phyloP scores from a whole-genome alignment of 441 rosid species.

The Erodium moschatum region DNA sequence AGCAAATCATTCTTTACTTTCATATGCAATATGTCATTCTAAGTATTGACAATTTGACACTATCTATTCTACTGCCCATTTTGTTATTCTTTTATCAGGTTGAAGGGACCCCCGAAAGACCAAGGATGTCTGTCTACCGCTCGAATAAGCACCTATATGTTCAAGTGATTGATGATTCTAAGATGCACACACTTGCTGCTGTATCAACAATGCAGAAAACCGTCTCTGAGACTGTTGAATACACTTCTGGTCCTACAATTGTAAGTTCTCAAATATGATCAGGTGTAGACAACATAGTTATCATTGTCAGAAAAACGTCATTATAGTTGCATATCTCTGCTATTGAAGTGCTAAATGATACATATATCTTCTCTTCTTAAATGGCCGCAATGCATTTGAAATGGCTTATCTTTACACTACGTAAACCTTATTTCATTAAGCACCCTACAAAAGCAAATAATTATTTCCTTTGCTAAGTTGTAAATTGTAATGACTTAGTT shows the following conservation, averaged over 20 bases:
- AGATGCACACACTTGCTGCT: slow-evolving; percentile 93
- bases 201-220: slow-evolving; percentile 82
- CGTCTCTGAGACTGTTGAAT: slow-evolving; percentile 50
- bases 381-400: neutral
- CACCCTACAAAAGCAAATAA: neutral
- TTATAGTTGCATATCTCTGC: neutral
- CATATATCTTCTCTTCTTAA: neutral
- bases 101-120: neutral
- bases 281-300: neutral
- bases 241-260: slow-evolving; percentile 20
- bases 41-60: neutral
- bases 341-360: neutral
- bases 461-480: neutral
- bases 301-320: neutral
- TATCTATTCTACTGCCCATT: neutral
- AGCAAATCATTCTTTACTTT: neutral
- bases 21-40: neutral
- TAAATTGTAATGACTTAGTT: neutral
- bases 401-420: neutral
- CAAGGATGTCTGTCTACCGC: slow-evolving; percentile 40
- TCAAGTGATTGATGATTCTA: slow-evolving; percentile 90
- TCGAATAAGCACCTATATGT: slow-evolving; percentile 87
- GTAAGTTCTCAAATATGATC: slow-evolving; percentile 7
- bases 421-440: too few relatives aligned
- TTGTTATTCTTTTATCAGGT: neutral